Percentiles rank a stretch among this genome's conserved stretches.
These are phyloP conservation scores for Daedaleopsis nitida DNA, from an alignment of 768 basidiomycete genomes.

Conservation along the genomic window DNA sequence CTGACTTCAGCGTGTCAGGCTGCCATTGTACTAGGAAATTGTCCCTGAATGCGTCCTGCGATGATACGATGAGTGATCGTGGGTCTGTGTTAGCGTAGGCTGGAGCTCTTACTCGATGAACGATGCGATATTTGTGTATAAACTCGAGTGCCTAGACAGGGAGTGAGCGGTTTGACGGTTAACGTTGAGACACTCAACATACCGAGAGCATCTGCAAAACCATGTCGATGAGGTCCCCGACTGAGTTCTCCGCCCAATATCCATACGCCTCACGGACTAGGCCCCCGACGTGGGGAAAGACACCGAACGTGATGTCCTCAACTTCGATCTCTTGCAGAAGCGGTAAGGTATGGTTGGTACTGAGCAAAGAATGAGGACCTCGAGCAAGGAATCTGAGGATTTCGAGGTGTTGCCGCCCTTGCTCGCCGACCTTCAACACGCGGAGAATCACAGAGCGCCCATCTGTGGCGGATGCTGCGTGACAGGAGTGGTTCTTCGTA, in stretches of 20 bases:
- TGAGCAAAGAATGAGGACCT: slow-evolving; percentile 6
- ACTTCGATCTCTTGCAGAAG: slow-evolving; percentile 29
- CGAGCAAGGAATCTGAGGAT: slow-evolving; percentile 26
- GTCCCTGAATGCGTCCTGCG: slow-evolving; percentile 34
- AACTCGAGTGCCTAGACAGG: background rate
- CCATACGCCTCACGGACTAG: slow-evolving; percentile 15
- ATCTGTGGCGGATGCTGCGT: background rate
- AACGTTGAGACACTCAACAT: background rate
- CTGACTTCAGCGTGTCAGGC: slow-evolving; percentile 29
- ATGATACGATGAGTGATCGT: background rate
- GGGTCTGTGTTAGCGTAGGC: background rate
- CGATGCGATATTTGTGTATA: background rate
- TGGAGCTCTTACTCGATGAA: background rate
- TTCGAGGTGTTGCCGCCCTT: slow-evolving; percentile 15
- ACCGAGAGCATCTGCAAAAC: slow-evolving; percentile 34
- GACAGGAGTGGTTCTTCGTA: background rate
- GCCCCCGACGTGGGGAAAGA: slow-evolving; percentile 30
- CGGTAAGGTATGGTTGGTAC: slow-evolving; percentile 30
- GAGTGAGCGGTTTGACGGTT: background rate
- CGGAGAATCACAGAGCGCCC: slow-evolving; percentile 9
- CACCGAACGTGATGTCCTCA: slow-evolving; percentile 31
- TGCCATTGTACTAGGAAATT: slow-evolving; percentile 37
- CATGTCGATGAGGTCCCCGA: slow-evolving; percentile 34
- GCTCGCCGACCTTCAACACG: background rate
- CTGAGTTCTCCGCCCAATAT: slow-evolving; percentile 32